Evolutionary conservation across 345 rosid genomes (phyloP), one percentile per base, ranked within the genome.

Genomic region (Arabidopsis arenosa): DNA sequence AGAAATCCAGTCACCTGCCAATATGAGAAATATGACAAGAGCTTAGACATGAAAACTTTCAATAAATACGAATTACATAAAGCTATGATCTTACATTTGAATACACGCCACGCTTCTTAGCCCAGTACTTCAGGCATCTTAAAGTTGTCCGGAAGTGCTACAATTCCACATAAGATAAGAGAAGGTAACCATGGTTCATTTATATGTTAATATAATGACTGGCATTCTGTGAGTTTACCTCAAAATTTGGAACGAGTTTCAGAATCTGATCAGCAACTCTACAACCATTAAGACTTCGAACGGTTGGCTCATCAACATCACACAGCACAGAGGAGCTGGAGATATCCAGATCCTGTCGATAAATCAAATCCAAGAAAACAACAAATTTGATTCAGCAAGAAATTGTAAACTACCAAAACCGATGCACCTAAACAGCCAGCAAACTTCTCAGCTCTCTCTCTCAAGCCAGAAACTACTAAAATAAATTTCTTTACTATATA

Each of bases 211-310:
- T 43, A 28, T 9, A 32, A 4, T 33, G 33, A 59, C 11, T 60
- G 39, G 55, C 36, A 43, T 33, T 56, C 49, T 43, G 52, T 10
- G 5, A 74, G 66, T 70, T 76, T 72, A 90, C 98, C 98, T 94
- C 87, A 74, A 87, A 79, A 77, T 89, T 88, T 45, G 98, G 97
- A 82, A 94, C 93, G 28, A 89, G 92, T 78, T 86, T 92, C 23
- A 94, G 88, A 75, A 94, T 94, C 84, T 89, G 97, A 81, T 92
- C 98, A 32, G 98, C 97, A 83, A 90, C 98, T 79, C 97, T 85
- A 86, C 98, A 94, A 9, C 98, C 98, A 81, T 92, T 92, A 75
- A 94, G 98, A 80, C 98, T 94, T 54, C 97, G 89, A 60, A 86
- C 98, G 18, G 96, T 90, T 43, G 86, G 96, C 81, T 90, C 98